phyloP scores from a whole-genome alignment of 2,329 filamentous ascomycete genomes.

The Diaporthe longicolla region DNA sequence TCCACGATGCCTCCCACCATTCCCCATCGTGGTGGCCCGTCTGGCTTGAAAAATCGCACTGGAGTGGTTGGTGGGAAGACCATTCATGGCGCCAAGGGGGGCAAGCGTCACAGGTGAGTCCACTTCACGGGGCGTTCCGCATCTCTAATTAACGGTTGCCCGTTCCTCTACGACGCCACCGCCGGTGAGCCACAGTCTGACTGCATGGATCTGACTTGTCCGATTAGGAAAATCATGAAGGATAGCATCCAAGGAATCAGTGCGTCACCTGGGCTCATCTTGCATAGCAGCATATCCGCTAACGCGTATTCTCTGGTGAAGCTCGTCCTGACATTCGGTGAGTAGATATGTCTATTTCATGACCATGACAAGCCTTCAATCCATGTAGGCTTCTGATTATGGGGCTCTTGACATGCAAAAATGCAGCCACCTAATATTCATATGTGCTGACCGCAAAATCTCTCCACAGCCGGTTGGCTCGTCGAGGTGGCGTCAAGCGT shows the following conservation, averaged over 20 bases:
- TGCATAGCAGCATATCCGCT: not conserved
- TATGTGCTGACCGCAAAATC: constrained; percentile 9
- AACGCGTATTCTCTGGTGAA: constrained; percentile 14
- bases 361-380: constrained; percentile 14
- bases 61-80: constrained; percentile 44
- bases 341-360: constrained; percentile 27
- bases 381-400: not conserved
- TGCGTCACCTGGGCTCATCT: constrained; percentile 51
- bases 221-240: constrained; percentile 62
- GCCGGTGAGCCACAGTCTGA: not conserved
- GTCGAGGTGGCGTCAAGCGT: constrained; percentile 82
- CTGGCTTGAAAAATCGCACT: constrained; percentile 42
- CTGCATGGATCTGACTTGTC: not conserved
- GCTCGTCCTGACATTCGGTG: constrained; percentile 43
- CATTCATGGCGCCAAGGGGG: constrained; percentile 45
- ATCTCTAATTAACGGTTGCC: not conserved
- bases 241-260: constrained; percentile 67
- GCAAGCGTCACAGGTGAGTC: constrained; percentile 50
- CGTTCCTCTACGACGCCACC: not conserved
- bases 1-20: constrained; percentile 49
- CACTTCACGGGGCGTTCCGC: not conserved
- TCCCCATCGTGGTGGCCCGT: constrained; percentile 51
- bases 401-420: not conserved
- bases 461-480: constrained; percentile 73
- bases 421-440: too few relatives aligned